Conservation (phyloP, 306 rosid genomes). For the Dalbergia cochinchinensis region DNA sequence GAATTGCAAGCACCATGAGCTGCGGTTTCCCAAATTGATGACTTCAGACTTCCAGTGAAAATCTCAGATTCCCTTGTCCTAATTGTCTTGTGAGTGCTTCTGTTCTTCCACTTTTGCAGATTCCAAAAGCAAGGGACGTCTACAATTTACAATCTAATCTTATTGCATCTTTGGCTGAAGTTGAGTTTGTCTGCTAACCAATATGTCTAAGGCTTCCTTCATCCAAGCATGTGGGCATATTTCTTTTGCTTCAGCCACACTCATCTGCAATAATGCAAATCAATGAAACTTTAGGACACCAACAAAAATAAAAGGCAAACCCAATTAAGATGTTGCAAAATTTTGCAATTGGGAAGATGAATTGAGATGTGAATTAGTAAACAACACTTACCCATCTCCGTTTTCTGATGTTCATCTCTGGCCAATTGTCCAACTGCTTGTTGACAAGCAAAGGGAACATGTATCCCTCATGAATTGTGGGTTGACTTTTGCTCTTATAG, state of each 20-base stretch:
- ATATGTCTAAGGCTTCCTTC: slow-evolving; percentile 80
- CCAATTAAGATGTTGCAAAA: background rate
- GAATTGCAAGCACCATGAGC: background rate
- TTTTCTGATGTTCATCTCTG: slow-evolving; percentile 70
- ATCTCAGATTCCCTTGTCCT: slow-evolving; percentile 39
- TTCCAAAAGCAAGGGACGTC: slow-evolving; percentile 40
- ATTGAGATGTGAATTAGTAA: background rate
- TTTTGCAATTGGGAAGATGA: slow-evolving; percentile 19
- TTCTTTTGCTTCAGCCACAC: slow-evolving; percentile 79
- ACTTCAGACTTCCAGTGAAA: background rate
- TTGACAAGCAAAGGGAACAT: slow-evolving; percentile 88
- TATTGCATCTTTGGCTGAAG: slow-evolving; percentile 28
- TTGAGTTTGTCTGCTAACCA: slow-evolving; percentile 59
- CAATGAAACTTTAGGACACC: slow-evolving; percentile 48
- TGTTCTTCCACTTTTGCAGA: slow-evolving; percentile 36
- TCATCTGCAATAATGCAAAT: slow-evolving; percentile 63
- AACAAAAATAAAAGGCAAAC: background rate
- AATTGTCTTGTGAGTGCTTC: slow-evolving; percentile 35
- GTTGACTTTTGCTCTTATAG: slow-evolving; percentile 83
- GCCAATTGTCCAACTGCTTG: slow-evolving; percentile 77
- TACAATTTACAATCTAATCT: slow-evolving; percentile 42
- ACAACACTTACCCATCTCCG: slow-evolving; percentile 80
- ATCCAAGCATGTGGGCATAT: slow-evolving; percentile 88
- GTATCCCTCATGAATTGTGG: slow-evolving; percentile 65
- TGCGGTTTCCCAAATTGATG: slow-evolving; percentile 9